These are phyloP conservation scores for Orychophragmus violaceus DNA, from an alignment of 345 rosid genomes.

Conservation along the genomic window DNA sequence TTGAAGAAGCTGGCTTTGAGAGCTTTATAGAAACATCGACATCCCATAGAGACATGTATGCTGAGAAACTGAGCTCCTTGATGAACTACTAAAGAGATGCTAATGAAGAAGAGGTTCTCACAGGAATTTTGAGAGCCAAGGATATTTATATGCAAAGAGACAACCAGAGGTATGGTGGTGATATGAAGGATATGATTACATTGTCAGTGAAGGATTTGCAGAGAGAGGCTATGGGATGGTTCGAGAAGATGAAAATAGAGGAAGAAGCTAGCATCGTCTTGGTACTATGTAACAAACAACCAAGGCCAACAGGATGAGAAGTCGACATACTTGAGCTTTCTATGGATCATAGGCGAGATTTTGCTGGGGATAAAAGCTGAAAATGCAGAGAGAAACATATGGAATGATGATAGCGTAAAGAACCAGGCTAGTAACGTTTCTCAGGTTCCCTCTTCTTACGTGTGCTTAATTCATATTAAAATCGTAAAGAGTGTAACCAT, in stretches of 20 bases:
- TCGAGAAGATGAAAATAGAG: constrained; percentile 36
- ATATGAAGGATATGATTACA: constrained; percentile 67
- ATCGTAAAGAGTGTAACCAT: too few species aligned
- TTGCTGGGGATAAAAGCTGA: constrained; percentile 48
- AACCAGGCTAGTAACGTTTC: too few species aligned
- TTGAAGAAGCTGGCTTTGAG: constrained; percentile 59
- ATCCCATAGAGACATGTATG: constrained; percentile 46
- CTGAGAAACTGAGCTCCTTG: constrained; percentile 49
- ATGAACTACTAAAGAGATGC: constrained; percentile 59
- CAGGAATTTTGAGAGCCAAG: constrained; percentile 57
- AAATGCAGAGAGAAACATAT: constrained; percentile 1
- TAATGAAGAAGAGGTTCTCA: constrained; percentile 76
- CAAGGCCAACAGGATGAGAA: constrained; percentile 34
- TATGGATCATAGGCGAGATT: constrained; percentile 66
- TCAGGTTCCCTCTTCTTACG: too few species aligned
- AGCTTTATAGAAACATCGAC: constrained; percentile 42
- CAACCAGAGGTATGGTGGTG: constrained; percentile 64
- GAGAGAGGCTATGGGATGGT: constrained; percentile 61
- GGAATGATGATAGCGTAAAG: too few species aligned
- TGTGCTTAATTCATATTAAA: too few species aligned
- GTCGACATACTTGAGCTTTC: constrained; percentile 59
- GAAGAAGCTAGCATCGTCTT: constrained; percentile 63
- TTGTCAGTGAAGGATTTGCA: constrained; percentile 51
- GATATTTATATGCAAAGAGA: constrained; percentile 60
- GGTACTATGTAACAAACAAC: constrained; percentile 76